Evolutionary conservation across 176 grass and related monocot genomes (phyloP), one percentile per base, ranked within the genome.

Genomic region (Puccinellia tenuiflora): DNA sequence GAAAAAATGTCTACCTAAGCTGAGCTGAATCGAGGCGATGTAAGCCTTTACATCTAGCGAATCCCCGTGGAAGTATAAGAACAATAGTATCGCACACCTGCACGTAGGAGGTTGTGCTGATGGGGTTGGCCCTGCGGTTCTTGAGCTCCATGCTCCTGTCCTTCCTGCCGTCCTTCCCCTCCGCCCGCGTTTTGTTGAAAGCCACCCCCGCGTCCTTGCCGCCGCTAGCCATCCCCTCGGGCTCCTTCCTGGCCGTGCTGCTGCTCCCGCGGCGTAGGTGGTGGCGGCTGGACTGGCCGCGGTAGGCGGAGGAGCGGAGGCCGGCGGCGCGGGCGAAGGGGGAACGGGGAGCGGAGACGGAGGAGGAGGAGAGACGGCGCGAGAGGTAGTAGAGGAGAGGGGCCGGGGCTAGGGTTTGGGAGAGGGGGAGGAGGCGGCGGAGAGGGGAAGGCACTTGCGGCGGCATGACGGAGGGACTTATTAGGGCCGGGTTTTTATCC

Each of bases 21-120:
- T 40, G 31, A 45, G 45, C 28, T 77, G 14, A 74, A 74, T 46
- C 79, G 12, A 60, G 68, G 66, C 33, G 5, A 40, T 20, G 13
- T 38, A 79, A n/a, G 24, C 8, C 37, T 3, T 3, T 7, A 47
- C 7, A 45, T 45, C 15, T 59, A 67, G 25, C 1, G 37, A 40
- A 11, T 80, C 35, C 30, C 35, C 30, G 21, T 20, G 48, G 0
- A 51, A 20, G 22, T 55, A 9, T 8, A 3, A 37, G 68, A 1
- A 3, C 14, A 82, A 33, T 29, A 56, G 9, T 12, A 14, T 24
- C 5, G 14, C 84, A 42, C 68, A 98, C 96, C 96, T 98, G 96
- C 51, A 95, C 90, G 78, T 95, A 95, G 67, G 90, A 95, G 24
- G 88, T 95, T 47, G 96, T 98, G 79, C 85, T 98, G 83, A 98